Evolutionary conservation across 208 protist genomes (phyloP).

Genomic region (Herpetomonas samuelpessoai): DNA sequence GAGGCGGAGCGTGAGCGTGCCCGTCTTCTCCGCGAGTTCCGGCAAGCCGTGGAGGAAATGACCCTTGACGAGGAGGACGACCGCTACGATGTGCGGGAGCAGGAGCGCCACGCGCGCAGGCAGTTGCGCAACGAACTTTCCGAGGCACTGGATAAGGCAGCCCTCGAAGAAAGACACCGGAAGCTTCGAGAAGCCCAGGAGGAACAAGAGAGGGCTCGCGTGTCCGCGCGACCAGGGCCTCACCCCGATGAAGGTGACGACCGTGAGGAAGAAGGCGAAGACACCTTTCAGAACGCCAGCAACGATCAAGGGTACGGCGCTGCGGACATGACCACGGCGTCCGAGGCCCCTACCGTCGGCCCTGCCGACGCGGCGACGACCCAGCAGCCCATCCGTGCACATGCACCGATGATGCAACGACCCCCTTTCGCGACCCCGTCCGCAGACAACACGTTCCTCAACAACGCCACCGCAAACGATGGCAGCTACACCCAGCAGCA

Average conservation of each 20-base stretch:
- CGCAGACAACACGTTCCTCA: neutral
- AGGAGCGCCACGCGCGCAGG: conserved; percentile 37
- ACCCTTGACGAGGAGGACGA: conserved; percentile 39
- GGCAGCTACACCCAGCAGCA: neutral
- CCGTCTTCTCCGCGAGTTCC: conserved; percentile 1
- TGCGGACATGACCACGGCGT: neutral
- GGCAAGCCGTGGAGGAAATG: conserved; percentile 24
- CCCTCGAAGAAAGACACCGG: neutral
- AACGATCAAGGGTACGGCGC: no score
- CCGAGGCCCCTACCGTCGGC: neutral
- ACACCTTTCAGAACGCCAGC: no score
- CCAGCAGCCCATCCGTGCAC: neutral
- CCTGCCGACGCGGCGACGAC: neutral
- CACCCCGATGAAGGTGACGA: no score
- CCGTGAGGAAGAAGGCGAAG: no score
- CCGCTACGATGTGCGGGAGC: conserved; percentile 32
- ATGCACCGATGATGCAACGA: neutral
- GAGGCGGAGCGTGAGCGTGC: conserved; percentile 1
- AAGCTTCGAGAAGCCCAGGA: neutral
- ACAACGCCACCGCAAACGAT: neutral
- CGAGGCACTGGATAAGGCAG: neutral
- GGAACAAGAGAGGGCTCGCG: neutral
- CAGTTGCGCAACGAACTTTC: conserved; percentile 10
- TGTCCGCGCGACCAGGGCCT: no score
- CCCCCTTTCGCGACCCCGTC: neutral